Evolutionary conservation across 257 asterid genomes (phyloP), one percentile per base, ranked within the genome.

Genomic region (Capsicum rhomboideum): DNA sequence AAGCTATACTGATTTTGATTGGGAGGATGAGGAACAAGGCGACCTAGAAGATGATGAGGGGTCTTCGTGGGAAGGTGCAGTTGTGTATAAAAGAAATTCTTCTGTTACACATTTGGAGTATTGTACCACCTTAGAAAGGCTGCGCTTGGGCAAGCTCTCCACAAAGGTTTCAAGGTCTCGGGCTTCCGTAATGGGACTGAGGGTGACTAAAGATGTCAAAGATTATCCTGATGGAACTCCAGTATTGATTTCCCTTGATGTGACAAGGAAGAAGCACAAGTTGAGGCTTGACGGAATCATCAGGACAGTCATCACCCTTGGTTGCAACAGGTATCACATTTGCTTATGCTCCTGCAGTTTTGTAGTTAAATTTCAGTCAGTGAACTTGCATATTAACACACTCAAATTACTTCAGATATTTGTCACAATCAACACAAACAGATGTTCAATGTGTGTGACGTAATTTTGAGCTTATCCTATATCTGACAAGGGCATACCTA

Each of bases 81-180:
- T 96, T 84, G 7, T 89, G 82, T 94, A 93, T 64, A 90, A 66
- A 84, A 86, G 99, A 78, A 92, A 94, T 86, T 89, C 97, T 26
- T 88, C 89, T 2, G 58, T 88, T 10, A 82, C 94, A 71, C 98
- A 94, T 88, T 46, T 91, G 90, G 99, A 96, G 85, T 93, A 90
- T 86, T 91, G 97, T 88, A 94, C 98, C 21, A 94, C 99, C 23
- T 89, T 96, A 16, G 99, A 94, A 90, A 91, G 99, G 82, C 82
- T 96, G 82, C 98, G 98, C 1, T 85, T 96, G 37, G 93, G 88
- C 14, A 90, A 90, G 88, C 89, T 92, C 40, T 90, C 99, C 3
- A 88, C 98, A 26, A 91, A 83, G 79, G 85, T 93, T 37, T 94
- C 99, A 18, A 92, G 67, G 42, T 83, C 58, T 37, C 90, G 94